Evolutionary conservation across 2,329 filamentous ascomycete genomes (phyloP).

Genomic region (Neopestalotiopsis sp.): DNA sequence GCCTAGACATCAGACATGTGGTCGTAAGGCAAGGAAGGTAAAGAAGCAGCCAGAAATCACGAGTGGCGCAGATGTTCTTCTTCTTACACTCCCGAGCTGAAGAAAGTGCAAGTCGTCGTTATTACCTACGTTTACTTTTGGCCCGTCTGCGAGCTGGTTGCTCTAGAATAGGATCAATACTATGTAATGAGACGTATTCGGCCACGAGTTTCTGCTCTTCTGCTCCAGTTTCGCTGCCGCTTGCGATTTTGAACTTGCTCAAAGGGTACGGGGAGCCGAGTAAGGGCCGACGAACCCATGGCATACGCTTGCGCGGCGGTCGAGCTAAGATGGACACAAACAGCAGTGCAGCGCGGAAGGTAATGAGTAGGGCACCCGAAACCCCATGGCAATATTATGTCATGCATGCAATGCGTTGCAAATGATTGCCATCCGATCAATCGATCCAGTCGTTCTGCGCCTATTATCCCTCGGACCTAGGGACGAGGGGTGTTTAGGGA

Average conservation of each 20-base stretch:
- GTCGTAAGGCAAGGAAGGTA: background rate
- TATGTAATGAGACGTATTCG: no score
- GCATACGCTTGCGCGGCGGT: constrained; percentile 11
- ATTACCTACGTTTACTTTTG: no score
- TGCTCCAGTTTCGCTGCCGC: background rate
- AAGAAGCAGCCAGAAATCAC: no score
- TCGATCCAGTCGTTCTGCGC: background rate
- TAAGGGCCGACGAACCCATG: constrained; percentile 14
- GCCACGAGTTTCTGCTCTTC: no score
- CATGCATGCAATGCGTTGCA: constrained; percentile 4
- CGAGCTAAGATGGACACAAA: background rate
- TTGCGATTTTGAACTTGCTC: background rate
- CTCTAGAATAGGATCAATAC: no score
- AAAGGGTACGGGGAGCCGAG: constrained; percentile 9
- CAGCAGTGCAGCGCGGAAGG: background rate
- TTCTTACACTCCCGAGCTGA: no score
- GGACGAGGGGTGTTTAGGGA: background rate
- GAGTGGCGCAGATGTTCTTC: no score
- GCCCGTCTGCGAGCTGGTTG: no score
- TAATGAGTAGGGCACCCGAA: constrained; percentile 5
- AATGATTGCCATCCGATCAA: background rate
- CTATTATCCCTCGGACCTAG: background rate
- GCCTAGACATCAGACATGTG: background rate
- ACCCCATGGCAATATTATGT: constrained; percentile 10
- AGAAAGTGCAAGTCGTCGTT: no score